Base-by-base conservation (phyloP, 306 rosid genomes). In the Vigna radiata region DNA sequence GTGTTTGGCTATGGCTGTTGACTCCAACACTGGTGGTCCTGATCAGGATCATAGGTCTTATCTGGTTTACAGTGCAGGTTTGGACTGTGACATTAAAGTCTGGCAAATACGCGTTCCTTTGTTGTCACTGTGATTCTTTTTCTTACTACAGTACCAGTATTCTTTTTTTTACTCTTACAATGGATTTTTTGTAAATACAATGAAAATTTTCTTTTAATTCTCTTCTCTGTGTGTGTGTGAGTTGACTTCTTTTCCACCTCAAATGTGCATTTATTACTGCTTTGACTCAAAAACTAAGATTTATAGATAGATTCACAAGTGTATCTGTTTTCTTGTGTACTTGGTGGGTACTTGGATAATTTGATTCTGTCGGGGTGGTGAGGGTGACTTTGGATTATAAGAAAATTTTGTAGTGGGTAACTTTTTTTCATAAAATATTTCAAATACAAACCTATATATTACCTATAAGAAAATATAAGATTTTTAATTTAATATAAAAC, bases 31-130 rank as follows among this genome's bases (percentile, higher is more conserved):
- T 52, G 70, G 37, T 46, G 79, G 62, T 53, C 36, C 63, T 25
- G 72, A 62, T 17, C 23, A 14, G 56, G 29, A 19, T 47, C 56
- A 37, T 62, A 49, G 47, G 67, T 82, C 87, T 64, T 92, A 75
- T 76, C 21, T 87, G 52, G 84, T 92, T 44, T 92, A 86, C 58
- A 88, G 93, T 73, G 93, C 90, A 0, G 72, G 93, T 59, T 81
- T 92, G 66, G 96, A 92, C 71, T 79, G 89, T 88, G 86, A 86
- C 25, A 79, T 90, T 68, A 88, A 79, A 75, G 89, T 81, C 8
- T 92, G 96, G 97, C 66, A 82, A 64, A 73, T 90, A 18, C 46
- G 58, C 11, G 76, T 75, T 50, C 89, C 89, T n/a, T 7, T 31
- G 44, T 43, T 52, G 21, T 83, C 66, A 73, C 54, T 52, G 29